A percentile compares a stretch with the other conserved stretches of the same genome.
Evolutionary conservation across 2,329 filamentous ascomycete genomes (phyloP).

Genomic region (Sclerotinia sclerotiorum): DNA sequence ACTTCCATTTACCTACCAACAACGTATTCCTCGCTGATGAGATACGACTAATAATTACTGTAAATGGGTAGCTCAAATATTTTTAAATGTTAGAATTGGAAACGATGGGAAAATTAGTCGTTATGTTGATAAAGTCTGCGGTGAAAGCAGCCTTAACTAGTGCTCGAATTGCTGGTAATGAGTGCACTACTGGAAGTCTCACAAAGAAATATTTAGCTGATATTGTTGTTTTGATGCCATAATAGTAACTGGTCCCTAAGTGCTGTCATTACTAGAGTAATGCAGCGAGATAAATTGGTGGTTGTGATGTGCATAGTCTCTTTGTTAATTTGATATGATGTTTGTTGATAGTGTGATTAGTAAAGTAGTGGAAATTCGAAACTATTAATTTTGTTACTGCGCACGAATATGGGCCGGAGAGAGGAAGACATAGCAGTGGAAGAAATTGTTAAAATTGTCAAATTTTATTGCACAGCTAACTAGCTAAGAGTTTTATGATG

Average conservation of each 20-base stretch:
- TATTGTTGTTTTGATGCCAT: constrained; percentile 47
- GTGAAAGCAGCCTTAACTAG: constrained; percentile 50
- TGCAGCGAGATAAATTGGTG: constrained; percentile 45
- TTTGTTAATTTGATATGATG: background rate
- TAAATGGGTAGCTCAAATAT: constrained; percentile 37
- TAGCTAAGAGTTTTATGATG: background rate
- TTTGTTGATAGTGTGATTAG: background rate
- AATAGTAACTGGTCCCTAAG: constrained; percentile 43
- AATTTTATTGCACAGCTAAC: background rate
- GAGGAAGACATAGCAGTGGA: background rate
- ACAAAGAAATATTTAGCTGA: constrained; percentile 50
- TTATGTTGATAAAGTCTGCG: constrained; percentile 38
- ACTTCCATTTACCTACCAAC: constrained; percentile 42
- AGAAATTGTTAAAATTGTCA: background rate
- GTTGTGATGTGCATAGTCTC: constrained; percentile 47
- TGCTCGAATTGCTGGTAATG: constrained; percentile 46
- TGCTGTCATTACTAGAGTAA: constrained; percentile 45
- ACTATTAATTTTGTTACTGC: background rate
- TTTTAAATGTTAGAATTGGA: constrained; percentile 38
- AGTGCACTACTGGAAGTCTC: constrained; percentile 47
- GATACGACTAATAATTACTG: constrained; percentile 41
- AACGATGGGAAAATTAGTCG: constrained; percentile 33
- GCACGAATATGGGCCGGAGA: background rate
- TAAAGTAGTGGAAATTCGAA: background rate
- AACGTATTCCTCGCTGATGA: constrained; percentile 40